These are phyloP conservation scores for Gossypium schwendimanii DNA, from an alignment of 441 rosid genomes.

Conservation along the genomic window DNA sequence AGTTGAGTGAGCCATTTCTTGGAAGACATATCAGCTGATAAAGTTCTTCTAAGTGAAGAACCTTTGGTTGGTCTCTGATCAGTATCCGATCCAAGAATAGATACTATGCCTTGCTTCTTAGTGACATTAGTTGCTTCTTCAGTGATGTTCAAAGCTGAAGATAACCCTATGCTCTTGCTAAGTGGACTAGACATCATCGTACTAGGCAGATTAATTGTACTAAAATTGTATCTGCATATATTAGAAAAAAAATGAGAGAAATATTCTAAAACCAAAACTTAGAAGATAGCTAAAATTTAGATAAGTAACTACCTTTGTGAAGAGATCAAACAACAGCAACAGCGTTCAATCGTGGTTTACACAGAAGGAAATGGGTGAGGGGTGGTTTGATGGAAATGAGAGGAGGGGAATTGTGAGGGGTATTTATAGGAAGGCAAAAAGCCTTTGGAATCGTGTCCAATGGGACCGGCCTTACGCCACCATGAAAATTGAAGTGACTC, in stretches of 20 bases:
- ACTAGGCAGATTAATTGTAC: constrained; percentile 1
- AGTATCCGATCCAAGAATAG: constrained; percentile 49
- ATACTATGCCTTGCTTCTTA: constrained; percentile 59
- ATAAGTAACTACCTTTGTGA: constrained; percentile 17
- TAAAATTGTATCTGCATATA: constrained; percentile 16
- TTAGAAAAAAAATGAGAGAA: not conserved
- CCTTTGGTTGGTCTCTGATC: constrained; percentile 19
- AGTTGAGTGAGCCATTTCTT: constrained; percentile 52
- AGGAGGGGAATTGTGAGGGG: constrained; percentile 27
- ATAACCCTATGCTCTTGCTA: constrained; percentile 40
- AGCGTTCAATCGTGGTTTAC: constrained; percentile 44
- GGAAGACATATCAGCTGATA: constrained; percentile 80
- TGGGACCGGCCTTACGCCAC: constrained; percentile 54
- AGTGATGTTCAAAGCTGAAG: constrained; percentile 36
- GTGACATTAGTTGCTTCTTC: constrained; percentile 23
- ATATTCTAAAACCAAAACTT: not conserved
- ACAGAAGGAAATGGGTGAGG: constrained; percentile 10
- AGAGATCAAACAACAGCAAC: constrained; percentile 8
- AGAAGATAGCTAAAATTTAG: not conserved
- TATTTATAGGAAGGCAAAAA: constrained; percentile 36
- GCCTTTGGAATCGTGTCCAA: constrained; percentile 50
- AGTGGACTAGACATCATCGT: constrained; percentile 42
- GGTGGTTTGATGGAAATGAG: constrained; percentile 30
- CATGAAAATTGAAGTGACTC: constrained; percentile 24
- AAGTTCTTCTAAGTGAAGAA: constrained; percentile 57